phyloP scores from a whole-genome alignment of 805 yeast species.

The Tetrapisispora arboricola region DNA sequence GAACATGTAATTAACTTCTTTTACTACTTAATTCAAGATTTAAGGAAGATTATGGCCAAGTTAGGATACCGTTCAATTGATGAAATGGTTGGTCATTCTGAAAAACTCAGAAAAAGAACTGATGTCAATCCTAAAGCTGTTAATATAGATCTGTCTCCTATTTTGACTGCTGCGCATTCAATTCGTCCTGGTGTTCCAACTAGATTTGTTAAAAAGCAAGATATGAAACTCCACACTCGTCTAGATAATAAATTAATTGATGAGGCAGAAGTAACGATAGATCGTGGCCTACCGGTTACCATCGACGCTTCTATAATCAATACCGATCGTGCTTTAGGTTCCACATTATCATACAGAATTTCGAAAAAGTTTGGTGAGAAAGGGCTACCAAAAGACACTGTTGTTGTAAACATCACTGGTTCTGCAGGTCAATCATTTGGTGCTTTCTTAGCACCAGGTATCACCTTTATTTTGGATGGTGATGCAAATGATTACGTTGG shows the following conservation, averaged over 20 bases:
- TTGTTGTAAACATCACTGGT: slow-evolving; percentile 84
- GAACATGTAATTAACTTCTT: slow-evolving; percentile 97
- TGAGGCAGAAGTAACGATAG: slow-evolving; percentile 91
- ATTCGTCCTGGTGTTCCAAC: slow-evolving; percentile 97
- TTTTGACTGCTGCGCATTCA: slow-evolving; percentile 92
- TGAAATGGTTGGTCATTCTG: slow-evolving; percentile 98
- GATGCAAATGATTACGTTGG: slow-evolving; percentile 98
- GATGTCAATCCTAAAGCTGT: slow-evolving; percentile 86
- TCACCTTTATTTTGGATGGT: slow-evolving; percentile 91
- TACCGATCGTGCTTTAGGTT: slow-evolving; percentile 93
- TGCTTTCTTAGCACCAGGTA: slow-evolving; percentile 93
- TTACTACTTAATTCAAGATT: slow-evolving; percentile 87
- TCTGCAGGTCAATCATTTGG: slow-evolving; percentile 98
- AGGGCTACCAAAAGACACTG: slow-evolving; percentile 92
- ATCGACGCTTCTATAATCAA: slow-evolving; percentile 89
- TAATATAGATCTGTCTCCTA: slow-evolving; percentile 83
- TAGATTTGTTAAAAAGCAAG: slow-evolving; percentile 83
- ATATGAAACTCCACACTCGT: slow-evolving; percentile 85
- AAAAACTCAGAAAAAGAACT: slow-evolving; percentile 75
- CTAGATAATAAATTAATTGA: slow-evolving; percentile 92
- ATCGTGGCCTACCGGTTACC: slow-evolving; percentile 90
- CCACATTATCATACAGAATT: slow-evolving; percentile 87
- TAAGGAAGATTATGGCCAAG: slow-evolving; percentile 86
- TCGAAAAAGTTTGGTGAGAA: slow-evolving; percentile 88
- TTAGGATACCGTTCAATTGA: slow-evolving; percentile 91